Evolutionary conservation across 176 grass and related monocot species (phyloP), one percentile per base, ranked within the genome.

Genomic region (Luzula sylvatica): DNA sequence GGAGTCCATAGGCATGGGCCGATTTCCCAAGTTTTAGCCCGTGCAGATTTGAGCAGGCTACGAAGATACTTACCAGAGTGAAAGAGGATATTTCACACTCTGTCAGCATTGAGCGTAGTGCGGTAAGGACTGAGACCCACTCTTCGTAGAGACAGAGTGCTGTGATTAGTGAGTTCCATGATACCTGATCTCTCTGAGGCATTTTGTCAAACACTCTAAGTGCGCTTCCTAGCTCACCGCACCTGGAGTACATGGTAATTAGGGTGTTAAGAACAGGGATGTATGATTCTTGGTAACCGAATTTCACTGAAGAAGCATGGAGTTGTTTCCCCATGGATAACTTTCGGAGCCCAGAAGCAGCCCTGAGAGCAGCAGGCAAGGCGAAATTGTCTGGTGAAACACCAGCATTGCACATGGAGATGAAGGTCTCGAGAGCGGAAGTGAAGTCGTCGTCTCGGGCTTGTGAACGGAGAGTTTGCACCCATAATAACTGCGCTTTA

Each of bases 61-160:
- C 53, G 11, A 87, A 56, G 26, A 83, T 63, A 67, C 88, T 78
- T 53, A 94, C 79, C 28, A 94, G 88, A 7, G 88, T 83, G 75
- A 87, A 94, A 8, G 88, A 94, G 52, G 71, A 74, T 26, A 78
- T 53, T 48, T 26, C 62, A 30, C 32, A 62, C 17, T 77, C 78
- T 1, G 6, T 40, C 42, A 87, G 55, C 83, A 94, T 83, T 27
- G 8, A 18, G 11, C 83, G 72, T 46, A 87, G 72, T 18, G 69
- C 68, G 46, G 51, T 68, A 8, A 94, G 61, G 5, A 79, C 76
- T 7, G 27, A 25, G 0, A 41, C 44, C 83, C 88, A 94, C 20
- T 24, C 50, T 20, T 72, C 65, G 48, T 87, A 81, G 55, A 80
- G 44, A 65, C 88, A 83, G 30, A 94, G 79, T 3, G 76, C 79